Evolutionary conservation across 208 protist genomes (phyloP).

Genomic region (Tritrichomonas foetus): DNA sequence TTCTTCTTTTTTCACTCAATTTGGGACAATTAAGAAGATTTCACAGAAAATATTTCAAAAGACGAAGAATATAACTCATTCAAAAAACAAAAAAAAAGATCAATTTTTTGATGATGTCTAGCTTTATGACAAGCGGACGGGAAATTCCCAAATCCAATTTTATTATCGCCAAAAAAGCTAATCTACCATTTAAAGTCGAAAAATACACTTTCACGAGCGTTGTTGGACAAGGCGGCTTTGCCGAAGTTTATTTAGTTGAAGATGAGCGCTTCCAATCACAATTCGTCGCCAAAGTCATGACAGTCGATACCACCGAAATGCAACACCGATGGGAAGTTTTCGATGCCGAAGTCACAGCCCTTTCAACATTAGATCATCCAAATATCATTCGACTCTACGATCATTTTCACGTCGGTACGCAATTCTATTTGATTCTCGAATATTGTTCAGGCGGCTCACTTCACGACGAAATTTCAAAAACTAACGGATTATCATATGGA

Average conservation of each 20-base stretch:
- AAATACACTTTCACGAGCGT: background rate
- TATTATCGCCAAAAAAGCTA: background rate
- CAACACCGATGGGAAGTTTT: background rate
- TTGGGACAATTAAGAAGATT: too few relatives aligned
- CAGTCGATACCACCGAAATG: background rate
- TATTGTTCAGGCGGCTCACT: background rate
- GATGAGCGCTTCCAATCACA: too few relatives aligned
- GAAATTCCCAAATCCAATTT: too few relatives aligned
- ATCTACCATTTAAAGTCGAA: background rate
- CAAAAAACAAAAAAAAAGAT: too few relatives aligned
- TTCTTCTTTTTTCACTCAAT: too few relatives aligned
- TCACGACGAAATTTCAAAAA: background rate
- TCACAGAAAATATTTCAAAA: too few relatives aligned
- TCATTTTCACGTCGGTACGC: background rate
- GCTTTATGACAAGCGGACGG: too few relatives aligned
- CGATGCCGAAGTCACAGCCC: background rate
- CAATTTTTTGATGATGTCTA: too few relatives aligned
- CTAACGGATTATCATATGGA: background rate
- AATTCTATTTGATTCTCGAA: background rate
- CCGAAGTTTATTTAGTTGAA: background rate
- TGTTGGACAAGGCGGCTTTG: background rate
- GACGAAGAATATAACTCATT: too few relatives aligned
- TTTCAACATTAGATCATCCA: background rate
- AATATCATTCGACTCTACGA: too few relatives aligned
- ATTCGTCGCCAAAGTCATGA: constrained; percentile 30